Conservation (phyloP, 208 protist species). For the Trypanosoma lewisi region DNA sequence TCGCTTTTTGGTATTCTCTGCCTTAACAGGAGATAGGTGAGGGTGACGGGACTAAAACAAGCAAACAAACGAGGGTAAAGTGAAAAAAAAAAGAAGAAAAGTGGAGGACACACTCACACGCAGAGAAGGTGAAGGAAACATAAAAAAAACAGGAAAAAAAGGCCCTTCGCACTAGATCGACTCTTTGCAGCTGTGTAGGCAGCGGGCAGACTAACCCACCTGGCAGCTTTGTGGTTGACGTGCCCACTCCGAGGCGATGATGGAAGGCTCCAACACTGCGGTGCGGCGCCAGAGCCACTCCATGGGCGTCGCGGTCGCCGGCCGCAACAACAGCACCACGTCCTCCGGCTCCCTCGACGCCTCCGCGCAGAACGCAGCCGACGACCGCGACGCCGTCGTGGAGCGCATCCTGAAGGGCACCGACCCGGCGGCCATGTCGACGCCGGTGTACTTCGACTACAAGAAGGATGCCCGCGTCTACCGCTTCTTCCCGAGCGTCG, state of each 20-base stretch:
- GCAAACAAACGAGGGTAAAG: no score
- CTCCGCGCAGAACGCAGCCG: constrained; percentile 24
- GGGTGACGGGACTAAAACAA: neutral
- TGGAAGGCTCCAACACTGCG: neutral
- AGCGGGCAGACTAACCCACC: no score
- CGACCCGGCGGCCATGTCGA: constrained; percentile 90
- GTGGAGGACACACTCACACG: neutral
- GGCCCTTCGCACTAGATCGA: neutral
- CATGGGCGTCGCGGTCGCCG: neutral
- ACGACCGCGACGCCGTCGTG: constrained; percentile 68
- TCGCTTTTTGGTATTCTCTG: no score
- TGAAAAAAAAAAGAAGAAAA: constrained; percentile 1
- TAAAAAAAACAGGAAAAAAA: neutral
- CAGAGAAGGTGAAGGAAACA: neutral
- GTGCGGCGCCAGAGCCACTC: constrained; percentile 6
- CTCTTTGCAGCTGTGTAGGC: no score
- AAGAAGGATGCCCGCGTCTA: constrained; percentile 90
- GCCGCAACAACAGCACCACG: constrained; percentile 17
- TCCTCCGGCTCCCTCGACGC: constrained; percentile 15
- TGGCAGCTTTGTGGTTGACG: neutral
- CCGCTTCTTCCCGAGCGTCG: constrained; percentile 88
- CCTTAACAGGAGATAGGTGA: no score
- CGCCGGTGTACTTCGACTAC: constrained; percentile 93
- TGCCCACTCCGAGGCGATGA: neutral
- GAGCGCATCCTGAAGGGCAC: constrained; percentile 93